phyloP scores from a whole-genome alignment of 176 grass and related monocot genomes.

The barley (Hordeum vulgare) region DNA sequence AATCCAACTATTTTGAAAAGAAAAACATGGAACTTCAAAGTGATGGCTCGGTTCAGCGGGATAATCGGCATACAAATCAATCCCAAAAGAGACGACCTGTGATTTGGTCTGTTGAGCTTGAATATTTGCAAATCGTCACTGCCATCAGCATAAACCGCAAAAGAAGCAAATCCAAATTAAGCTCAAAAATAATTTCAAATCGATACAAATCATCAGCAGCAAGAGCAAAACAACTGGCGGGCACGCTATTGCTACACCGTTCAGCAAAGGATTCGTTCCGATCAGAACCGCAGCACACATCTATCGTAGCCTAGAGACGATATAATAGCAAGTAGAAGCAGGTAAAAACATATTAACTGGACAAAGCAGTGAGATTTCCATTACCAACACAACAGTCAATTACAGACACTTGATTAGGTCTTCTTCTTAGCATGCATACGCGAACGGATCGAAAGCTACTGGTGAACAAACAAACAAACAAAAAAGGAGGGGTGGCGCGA shows the following conservation, averaged over 20 bases:
- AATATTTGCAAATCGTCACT: constrained; percentile 53
- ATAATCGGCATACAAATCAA: constrained; percentile 79
- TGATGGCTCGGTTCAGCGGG: constrained; percentile 84
- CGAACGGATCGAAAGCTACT: background rate
- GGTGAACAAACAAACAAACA: background rate
- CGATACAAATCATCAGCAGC: rapidly evolving
- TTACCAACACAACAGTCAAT: background rate
- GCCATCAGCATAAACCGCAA: background rate
- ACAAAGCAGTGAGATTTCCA: background rate
- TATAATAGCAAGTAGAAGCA: background rate
- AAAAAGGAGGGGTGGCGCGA: background rate
- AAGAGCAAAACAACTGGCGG: too few relatives aligned
- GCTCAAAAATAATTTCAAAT: background rate
- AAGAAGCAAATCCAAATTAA: background rate
- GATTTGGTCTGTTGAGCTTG: constrained; percentile 99
- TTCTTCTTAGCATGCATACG: constrained; percentile 2
- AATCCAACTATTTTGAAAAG: too few relatives aligned
- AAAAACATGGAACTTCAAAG: background rate
- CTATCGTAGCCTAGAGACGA: background rate
- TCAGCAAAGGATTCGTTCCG: too few relatives aligned
- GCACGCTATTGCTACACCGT: too few relatives aligned
- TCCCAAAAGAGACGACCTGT: constrained; percentile 45
- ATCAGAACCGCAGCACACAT: background rate
- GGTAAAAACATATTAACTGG: background rate
- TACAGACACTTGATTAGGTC: background rate